Evolutionary conservation across 2,329 filamentous ascomycete genomes (phyloP), one percentile per base, ranked within the genome.

Genomic region (Colletotrichum liriopes): DNA sequence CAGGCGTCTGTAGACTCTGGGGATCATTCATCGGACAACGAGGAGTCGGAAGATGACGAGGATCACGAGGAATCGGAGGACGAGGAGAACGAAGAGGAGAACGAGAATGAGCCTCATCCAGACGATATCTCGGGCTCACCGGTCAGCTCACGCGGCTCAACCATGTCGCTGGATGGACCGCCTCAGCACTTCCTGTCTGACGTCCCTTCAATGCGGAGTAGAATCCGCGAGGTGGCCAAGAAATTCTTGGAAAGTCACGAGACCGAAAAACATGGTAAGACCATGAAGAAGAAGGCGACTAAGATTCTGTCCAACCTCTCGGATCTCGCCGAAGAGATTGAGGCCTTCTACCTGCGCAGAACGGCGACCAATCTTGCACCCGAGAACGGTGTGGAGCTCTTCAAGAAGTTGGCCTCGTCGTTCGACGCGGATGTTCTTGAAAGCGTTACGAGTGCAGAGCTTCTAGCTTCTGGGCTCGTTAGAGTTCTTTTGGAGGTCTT

Each of bases 371-470:
- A 84, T 54, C 77, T 86, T 14, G 80, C 83, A 5, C 79, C 83
- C 1, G 82, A 85, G 26, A 83, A 89, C 51, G 94, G 93, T 14
- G 85, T 87, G 41, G 84, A 87, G 2, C 85, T 98, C 0, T 98
- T 98, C 82, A 85, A 87, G 41, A 90, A 88, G 62, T 85, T 99
- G 70, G 94, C 95, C 0, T 88, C 89, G 3, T 95, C 96, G 78
- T 99, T 99, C 77, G 93, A 97, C 77, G 92, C 93, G 0, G 94
- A 98, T 82, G 93, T 96, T 1, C 83, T 98, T 65, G 93, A 98
- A 78, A 97, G 94, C 79, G 95, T 98, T 65, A 99, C 96, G 0
- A 99, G 96, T 82, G 95, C 96, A 59, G 96, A 99, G 80, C 86
- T 99, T 41, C 89, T 98, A 64, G 94, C 94, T 39, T 98, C 96